Evolutionary conservation across 768 basidiomycete species (phyloP), one percentile per base, ranked within the genome.

Genomic region (Pulveroboletus sp.): DNA sequence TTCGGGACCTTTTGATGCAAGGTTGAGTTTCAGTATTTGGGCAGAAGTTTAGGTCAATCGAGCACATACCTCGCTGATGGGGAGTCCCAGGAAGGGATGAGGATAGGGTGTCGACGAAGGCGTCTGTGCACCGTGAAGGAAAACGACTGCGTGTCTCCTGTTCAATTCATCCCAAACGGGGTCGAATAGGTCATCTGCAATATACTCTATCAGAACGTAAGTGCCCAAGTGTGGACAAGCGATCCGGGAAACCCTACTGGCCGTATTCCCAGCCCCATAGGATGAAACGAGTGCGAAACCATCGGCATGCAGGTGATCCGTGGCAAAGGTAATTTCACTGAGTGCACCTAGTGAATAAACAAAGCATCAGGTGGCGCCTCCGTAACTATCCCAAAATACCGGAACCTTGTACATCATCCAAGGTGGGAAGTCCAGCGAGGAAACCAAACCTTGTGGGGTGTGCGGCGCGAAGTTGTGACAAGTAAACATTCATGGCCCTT

Each of bases 131-230:
- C 87, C 86, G 64, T 90, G 87, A 18, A 90, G 70, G 61, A 89
- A 86, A 17, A 88, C 82, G 27, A 82, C 76, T 2, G 81, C 76
- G 8, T 68, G 60, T 32, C 86, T 76, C 47, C 65, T 70, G 61
- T 88, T 55, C 27, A 90, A 74, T 58, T 84, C 85, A n/a, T 74
- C 73, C 86, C 86, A 89, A 51, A 90, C 72, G 14, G 76, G 72
- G 46, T 84, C 80, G 54, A 80, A 89, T 9, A 58, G 54, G 53
- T 82, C 78, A 59, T 88, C 76, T 9, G 82, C 87, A 31, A 88
- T 62, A 63, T 87, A 89, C 49, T 66, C 86, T 88, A 51, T 48
- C 35, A 18, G 32, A 28, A 27, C 6, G 39, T 64, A 47, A 55
- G 57, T 47, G 21, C 28, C 26, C 4, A 45, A 21, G 18, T 5